Percentiles rank a stretch among this genome's conserved stretches.
Evolutionary conservation across 2,329 filamentous ascomycete species (phyloP).

Genomic region (Cladosporium sp.): DNA sequence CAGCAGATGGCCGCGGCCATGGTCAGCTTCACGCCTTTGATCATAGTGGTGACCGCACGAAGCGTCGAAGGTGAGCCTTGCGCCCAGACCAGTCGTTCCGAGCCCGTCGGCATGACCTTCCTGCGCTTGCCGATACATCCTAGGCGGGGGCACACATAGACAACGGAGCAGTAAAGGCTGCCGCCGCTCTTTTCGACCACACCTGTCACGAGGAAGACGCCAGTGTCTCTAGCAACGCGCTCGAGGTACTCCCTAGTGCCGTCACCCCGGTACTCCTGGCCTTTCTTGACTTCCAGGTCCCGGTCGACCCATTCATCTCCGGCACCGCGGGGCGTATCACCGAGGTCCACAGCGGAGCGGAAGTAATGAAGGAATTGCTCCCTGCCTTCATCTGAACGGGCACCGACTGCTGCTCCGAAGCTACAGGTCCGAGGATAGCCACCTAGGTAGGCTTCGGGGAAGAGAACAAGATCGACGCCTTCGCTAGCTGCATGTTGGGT

Average conservation of each 20-base stretch:
- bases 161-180: constrained; percentile 72
- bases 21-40: constrained; percentile 72
- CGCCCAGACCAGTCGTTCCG: constrained; percentile 81
- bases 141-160: constrained; percentile 71
- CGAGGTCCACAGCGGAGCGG: constrained; percentile 70
- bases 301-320: constrained; percentile 66
- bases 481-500: constrained; percentile 57
- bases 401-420: constrained; percentile 71
- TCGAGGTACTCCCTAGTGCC: constrained; percentile 78
- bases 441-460: constrained; percentile 87
- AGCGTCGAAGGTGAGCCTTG: constrained; percentile 76
- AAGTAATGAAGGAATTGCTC: constrained; percentile 82
- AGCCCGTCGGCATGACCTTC: constrained; percentile 88
- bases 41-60: constrained; percentile 68
- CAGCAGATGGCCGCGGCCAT: constrained; percentile 88
- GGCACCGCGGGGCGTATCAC: constrained; percentile 66
- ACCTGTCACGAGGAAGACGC: constrained; percentile 75
- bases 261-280: constrained; percentile 53
- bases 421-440: constrained; percentile 78
- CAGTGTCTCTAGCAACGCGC: constrained; percentile 65
- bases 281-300: constrained; percentile 48
- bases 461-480: constrained; percentile 65
- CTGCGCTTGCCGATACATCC: constrained; percentile 78
- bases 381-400: constrained; percentile 60
- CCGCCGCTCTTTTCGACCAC: constrained; percentile 74